These are phyloP conservation scores for Corynespora cassiicola DNA, from an alignment of 2,329 filamentous ascomycete species.

Conservation along the genomic window DNA sequence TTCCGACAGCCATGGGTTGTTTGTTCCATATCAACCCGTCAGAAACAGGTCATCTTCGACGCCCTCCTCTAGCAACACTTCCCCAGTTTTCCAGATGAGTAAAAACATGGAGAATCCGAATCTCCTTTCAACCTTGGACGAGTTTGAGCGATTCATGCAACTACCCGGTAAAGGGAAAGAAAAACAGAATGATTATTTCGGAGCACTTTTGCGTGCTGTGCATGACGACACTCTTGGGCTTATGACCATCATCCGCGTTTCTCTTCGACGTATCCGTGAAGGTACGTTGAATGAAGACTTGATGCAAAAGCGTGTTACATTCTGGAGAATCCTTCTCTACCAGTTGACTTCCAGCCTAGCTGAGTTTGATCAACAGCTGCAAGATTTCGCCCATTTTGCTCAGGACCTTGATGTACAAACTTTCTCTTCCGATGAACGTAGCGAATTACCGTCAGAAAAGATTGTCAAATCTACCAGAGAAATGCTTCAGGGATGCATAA, in stretches of 20 bases:
- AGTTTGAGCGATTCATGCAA: slow-evolving; percentile 15
- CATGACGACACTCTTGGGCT: slow-evolving; percentile 17
- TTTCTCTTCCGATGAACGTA: slow-evolving; percentile 1
- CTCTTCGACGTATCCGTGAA: slow-evolving; percentile 21
- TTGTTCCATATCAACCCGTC: slow-evolving; percentile 15
- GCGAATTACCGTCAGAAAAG: slow-evolving; percentile 10
- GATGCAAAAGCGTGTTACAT: slow-evolving; percentile 20
- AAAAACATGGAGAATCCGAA: slow-evolving; percentile 12
- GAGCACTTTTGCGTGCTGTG: slow-evolving; percentile 15
- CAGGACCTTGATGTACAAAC: slow-evolving; percentile 6
- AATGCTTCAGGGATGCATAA: slow-evolving; percentile 13
- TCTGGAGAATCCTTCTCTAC: slow-evolving; percentile 20
- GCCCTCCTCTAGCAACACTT: slow-evolving; percentile 2
- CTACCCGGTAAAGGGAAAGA: slow-evolving; percentile 14
- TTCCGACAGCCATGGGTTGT: too few species aligned
- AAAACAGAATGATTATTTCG: slow-evolving; percentile 10
- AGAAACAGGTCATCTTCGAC: slow-evolving; percentile 12
- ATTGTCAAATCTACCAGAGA: slow-evolving; percentile 10
- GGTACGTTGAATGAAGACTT: slow-evolving; percentile 20
- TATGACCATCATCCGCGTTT: slow-evolving; percentile 16
- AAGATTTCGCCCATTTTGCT: slow-evolving; percentile 11
- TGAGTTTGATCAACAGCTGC: slow-evolving; percentile 13
- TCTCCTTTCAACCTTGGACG: slow-evolving; percentile 14
- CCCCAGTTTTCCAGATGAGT: slow-evolving; percentile 4
- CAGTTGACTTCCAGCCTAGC: slow-evolving; percentile 14